Evolutionary conservation across 805 yeast genomes (phyloP).

Genomic region (Yamadazyma phyllophila): DNA sequence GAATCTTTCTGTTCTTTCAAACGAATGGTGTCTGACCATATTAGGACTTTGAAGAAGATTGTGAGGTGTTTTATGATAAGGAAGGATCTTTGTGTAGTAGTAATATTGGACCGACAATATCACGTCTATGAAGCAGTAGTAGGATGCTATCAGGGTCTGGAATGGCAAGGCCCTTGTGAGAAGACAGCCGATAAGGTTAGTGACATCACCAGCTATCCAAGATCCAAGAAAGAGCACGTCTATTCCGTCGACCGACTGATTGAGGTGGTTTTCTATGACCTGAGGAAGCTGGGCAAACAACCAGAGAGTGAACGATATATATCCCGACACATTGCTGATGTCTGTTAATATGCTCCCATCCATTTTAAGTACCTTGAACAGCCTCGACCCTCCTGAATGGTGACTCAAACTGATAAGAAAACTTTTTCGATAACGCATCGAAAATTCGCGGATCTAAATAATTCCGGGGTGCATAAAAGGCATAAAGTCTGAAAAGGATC

Average conservation of each 20-base stretch:
- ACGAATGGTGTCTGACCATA: constrained; percentile 21
- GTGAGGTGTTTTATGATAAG: constrained; percentile 38
- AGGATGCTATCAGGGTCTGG: constrained; percentile 68
- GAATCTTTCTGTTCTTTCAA: constrained; percentile 19
- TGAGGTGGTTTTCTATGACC: constrained; percentile 52
- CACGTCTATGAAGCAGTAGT: constrained; percentile 71
- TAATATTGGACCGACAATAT: constrained; percentile 68
- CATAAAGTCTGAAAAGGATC: neutral
- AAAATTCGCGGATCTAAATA: neutral
- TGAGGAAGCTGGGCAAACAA: constrained; percentile 74
- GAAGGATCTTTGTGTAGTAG: constrained; percentile 56
- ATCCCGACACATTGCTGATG: constrained; percentile 10
- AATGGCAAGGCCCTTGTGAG: constrained; percentile 78
- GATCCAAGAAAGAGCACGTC: constrained; percentile 28
- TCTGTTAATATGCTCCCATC: neutral
- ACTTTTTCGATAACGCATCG: constrained; percentile 7
- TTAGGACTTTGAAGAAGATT: constrained; percentile 38
- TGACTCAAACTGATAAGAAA: constrained; percentile 3
- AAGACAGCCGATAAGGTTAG: constrained; percentile 66
- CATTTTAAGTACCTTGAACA: neutral
- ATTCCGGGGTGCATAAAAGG: neutral
- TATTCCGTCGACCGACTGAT: constrained; percentile 35
- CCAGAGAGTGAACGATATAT: constrained; percentile 54
- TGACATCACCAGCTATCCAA: constrained; percentile 41
- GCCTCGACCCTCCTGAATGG: too few species aligned